Base-by-base conservation (phyloP, 805 yeast species). In the Lipomyces yamanashiensis region DNA sequence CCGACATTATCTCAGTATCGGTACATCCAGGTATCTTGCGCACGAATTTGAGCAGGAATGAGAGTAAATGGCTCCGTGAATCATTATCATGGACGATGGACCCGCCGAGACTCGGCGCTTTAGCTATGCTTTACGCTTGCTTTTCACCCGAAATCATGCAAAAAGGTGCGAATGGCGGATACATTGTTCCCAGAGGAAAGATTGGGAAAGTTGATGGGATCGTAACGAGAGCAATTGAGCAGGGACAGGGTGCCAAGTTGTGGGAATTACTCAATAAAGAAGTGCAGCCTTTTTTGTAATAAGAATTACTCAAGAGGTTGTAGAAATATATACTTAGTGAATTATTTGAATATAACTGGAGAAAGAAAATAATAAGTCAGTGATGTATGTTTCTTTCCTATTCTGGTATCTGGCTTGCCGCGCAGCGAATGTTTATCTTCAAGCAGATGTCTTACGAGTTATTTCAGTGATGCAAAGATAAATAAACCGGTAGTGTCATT, bases 101-200 rank as follows among this genome's bases (percentile, higher is more conserved):
- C n/a, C 51, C 28, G 21, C 37, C 75, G 2, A 63, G 62, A 49
- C 73, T 74, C 52, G 85, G 84, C 15, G 80, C 83, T 1, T 76
- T 77, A 61, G 67, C 83, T 7, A 81, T 77, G 64, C 71, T 80
- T 19, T 80, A 69, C 64, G 82, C 80, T 1, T 79, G 79, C 0
- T 70, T 81, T 50, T 64, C 70, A 37, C 82, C 83, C 6, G 73
- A 74, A 5, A 62, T 80, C 12, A 74, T 77, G 0, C 7, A 72
- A 1, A 72, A 77, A 7, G 69, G 73, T 12, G 34, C n/a, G 7
- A 23, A 21, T 15, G 28, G 28, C 7, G 13, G 7, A 15, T 45
- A 45, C 17, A 23, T 45, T 8, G 50, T 33, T 10, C 50, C 50
- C 33, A 17, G n/a, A 17, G 50, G 50, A 7, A 23, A 23, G 33